Conservation (phyloP, 495 filamentous ascomycete genomes). For the Penicillium subrubescens region DNA sequence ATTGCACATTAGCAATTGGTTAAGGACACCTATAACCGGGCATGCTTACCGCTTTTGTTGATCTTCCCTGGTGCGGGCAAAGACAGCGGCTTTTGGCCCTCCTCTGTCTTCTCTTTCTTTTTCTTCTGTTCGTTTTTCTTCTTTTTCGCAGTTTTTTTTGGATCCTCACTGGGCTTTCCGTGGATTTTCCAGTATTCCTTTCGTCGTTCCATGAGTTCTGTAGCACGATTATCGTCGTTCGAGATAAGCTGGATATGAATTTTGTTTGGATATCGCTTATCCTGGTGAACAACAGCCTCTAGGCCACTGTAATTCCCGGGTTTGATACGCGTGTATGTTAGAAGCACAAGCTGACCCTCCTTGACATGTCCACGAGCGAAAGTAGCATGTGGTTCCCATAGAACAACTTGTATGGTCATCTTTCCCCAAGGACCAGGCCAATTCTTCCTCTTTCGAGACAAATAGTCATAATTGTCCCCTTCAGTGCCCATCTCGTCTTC, state of each 20-base stretch:
- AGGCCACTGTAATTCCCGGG: constrained; percentile 50
- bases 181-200: constrained; percentile 58
- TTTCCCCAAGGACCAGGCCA: constrained; percentile 83
- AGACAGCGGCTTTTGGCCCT: constrained; percentile 33
- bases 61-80: constrained; percentile 39
- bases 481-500: constrained; percentile 38
- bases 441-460: constrained; percentile 32
- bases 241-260: constrained; percentile 56
- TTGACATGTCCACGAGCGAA: constrained; percentile 58
- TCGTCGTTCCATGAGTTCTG: constrained; percentile 64
- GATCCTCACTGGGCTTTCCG: constrained; percentile 29
- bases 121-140: constrained; percentile 35
- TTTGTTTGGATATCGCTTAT: constrained; percentile 52
- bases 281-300: constrained; percentile 73
- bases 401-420: constrained; percentile 68
- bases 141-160: constrained; percentile 41
- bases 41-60: constrained; percentile 40
- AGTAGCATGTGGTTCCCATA: constrained; percentile 69
- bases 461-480: constrained; percentile 54
- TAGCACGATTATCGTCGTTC: constrained; percentile 49
- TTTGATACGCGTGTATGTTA: constrained; percentile 77
- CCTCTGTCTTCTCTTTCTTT: constrained; percentile 32
- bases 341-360: constrained; percentile 58
- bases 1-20: constrained; percentile 8
- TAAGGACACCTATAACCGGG: background rate